Evolutionary conservation across 768 basidiomycete genomes (phyloP), one percentile per base, ranked within the genome.

Genomic region (Collybia nuda): DNA sequence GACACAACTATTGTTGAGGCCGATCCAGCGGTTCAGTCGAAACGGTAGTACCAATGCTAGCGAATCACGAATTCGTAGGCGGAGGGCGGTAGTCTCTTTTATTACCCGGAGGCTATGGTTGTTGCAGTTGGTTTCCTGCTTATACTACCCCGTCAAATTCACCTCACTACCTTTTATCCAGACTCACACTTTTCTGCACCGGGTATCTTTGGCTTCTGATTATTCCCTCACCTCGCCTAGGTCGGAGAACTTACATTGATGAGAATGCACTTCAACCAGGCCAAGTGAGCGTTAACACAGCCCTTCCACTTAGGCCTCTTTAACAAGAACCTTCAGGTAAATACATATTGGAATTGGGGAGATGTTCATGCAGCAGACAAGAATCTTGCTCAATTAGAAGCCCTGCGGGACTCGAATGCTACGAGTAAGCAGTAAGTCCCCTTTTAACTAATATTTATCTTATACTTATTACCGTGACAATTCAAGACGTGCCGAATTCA

Each of bases 191-290:
- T 21, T 77, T 92, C 46, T 46, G 75, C 21, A 69, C 72, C 4
- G 93, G 93, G 11, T 84, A 91, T 65, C 43, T 81, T n/a, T 98
- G 94, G 93, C 79, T 97, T 68, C 56, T 86, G n/a, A 69, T 80
- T 5, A 74, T 97, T 46, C 95, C 95, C 3, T 75, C 78, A 11
- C 73, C 82, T 5, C 70, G 70, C 1, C 74, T 95, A 4, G 85
- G 83, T 15, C 77, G 82, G 55, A 66, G 71, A 7, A 90, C 85
- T 7, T 96, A 93, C 63, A 88, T 96, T 44, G 93, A 96, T 65
- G 97, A 99, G 71, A 97, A 98, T 65, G 96, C 97, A 1, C 69
- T 99, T 17, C 92, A 95, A 61, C 95, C 97, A 8, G 86, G 81
- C 5, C 93, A 96, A 74, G 95, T 95, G 58, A 43, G 59, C 47